These are phyloP conservation scores for Prunus salicina DNA, from an alignment of 306 rosid species.

Conservation along the genomic window DNA sequence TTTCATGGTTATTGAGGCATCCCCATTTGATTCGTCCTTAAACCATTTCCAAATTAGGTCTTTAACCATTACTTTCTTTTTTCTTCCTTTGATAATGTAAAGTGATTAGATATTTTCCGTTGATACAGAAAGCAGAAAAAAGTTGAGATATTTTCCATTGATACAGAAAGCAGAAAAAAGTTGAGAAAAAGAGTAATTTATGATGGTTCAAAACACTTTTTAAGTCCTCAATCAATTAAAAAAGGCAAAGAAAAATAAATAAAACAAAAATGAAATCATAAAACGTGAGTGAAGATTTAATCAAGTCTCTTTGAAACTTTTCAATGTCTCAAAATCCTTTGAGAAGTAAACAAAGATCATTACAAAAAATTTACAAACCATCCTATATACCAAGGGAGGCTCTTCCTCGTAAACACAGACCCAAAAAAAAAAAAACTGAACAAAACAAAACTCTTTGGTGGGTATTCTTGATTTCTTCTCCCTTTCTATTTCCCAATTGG, in stretches of 20 bases:
- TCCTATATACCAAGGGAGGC: constrained; percentile 1
- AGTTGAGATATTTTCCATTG: neutral
- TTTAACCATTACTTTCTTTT: too few relatives aligned
- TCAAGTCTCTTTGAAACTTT: constrained; percentile 16
- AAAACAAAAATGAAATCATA: neutral
- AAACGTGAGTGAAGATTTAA: too few relatives aligned
- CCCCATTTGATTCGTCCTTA: too few relatives aligned
- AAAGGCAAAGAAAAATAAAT: neutral
- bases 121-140: neutral
- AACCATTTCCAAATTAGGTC: too few relatives aligned
- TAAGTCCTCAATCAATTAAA: too few relatives aligned
- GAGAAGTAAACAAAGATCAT: constrained; percentile 14
- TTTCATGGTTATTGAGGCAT: too few relatives aligned
- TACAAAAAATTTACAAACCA: constrained; percentile 19
- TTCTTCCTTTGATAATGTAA: too few relatives aligned
- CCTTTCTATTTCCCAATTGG: neutral
- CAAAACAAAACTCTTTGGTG: constrained; percentile 28
- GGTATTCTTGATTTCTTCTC: neutral
- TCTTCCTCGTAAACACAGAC: constrained; percentile 21
- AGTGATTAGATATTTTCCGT: neutral
- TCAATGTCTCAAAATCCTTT: constrained; percentile 6
- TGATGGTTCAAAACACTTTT: too few relatives aligned
- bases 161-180: neutral
- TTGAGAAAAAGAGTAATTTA: neutral
- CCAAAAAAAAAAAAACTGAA: neutral